Evolutionary conservation across 176 grass and related monocot genomes (phyloP).

Genomic region (Triticum turgidum): DNA sequence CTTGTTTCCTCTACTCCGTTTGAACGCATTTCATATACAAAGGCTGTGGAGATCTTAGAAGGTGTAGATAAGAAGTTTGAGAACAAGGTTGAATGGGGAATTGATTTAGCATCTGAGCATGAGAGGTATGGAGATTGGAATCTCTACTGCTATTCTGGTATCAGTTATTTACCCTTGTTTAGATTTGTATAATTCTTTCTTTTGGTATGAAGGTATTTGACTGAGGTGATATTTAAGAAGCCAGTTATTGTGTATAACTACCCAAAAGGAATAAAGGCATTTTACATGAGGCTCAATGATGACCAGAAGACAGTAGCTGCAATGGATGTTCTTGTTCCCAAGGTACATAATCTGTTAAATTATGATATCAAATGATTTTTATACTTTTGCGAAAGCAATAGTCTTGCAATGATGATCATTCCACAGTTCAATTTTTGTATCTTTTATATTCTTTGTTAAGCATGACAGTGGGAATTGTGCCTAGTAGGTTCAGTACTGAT

Average conservation of each 20-base stretch:
- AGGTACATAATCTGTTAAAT: slow-evolving; percentile 43
- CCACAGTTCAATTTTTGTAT: background rate
- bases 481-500: background rate
- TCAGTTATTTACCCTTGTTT: background rate
- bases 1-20: slow-evolving; percentile 81
- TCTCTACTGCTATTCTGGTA: slow-evolving; percentile 3
- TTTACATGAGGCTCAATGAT: slow-evolving; percentile 96
- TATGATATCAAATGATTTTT: background rate
- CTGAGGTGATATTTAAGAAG: slow-evolving; percentile 95
- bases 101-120: slow-evolving; percentile 96
- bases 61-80: slow-evolving; percentile 81
- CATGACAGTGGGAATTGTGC: background rate
- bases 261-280: slow-evolving; percentile 93
- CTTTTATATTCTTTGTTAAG: background rate
- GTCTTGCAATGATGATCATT: background rate
- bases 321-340: slow-evolving; percentile 99
- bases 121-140: slow-evolving; percentile 56
- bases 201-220: slow-evolving; percentile 72
- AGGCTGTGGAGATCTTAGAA: slow-evolving; percentile 73
- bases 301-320: slow-evolving; percentile 91
- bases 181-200: slow-evolving; percentile 13
- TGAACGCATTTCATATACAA: slow-evolving; percentile 75
- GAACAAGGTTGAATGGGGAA: slow-evolving; percentile 94
- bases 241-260: slow-evolving; percentile 99
- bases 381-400: background rate